Conservation (phyloP, 2,329 filamentous ascomycete species). For the Colletotrichum zoysiae region DNA sequence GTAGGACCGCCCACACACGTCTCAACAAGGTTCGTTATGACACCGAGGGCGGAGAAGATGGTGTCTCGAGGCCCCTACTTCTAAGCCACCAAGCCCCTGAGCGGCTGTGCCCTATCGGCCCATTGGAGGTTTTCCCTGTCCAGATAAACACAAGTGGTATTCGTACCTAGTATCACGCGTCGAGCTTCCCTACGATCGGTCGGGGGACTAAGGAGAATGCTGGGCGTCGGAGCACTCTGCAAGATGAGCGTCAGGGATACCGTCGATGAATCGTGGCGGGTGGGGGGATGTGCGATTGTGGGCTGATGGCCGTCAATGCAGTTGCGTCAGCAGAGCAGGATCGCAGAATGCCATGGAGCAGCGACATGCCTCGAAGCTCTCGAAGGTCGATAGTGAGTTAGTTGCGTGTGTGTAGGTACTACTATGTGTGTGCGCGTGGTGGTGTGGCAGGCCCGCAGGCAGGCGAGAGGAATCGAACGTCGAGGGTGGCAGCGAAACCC, state of each 20-base stretch:
- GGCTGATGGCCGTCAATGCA: slow-evolving; percentile 36
- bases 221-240: neutral
- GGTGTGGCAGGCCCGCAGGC: neutral
- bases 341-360: neutral
- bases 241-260: slow-evolving; percentile 36
- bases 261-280: slow-evolving; percentile 29
- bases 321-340: neutral
- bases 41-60: neutral
- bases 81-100: neutral
- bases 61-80: neutral
- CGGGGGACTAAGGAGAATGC: neutral
- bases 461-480: neutral
- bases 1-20: neutral
- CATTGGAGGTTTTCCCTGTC: slow-evolving; percentile 20
- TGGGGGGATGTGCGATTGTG: slow-evolving; percentile 12
- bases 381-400: too few species aligned
- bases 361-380: neutral
- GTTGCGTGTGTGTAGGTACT: neutral
- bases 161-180: slow-evolving; percentile 6
- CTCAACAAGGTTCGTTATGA: slow-evolving; percentile 21
- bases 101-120: neutral
- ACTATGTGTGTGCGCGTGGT: too few species aligned
- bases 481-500: slow-evolving; percentile 28
- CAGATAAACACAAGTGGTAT: slow-evolving; percentile 4
- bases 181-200: slow-evolving; percentile 9